Conservation (phyloP, 1,284 basidiomycete species). For the Puccinia sorghi region DNA sequence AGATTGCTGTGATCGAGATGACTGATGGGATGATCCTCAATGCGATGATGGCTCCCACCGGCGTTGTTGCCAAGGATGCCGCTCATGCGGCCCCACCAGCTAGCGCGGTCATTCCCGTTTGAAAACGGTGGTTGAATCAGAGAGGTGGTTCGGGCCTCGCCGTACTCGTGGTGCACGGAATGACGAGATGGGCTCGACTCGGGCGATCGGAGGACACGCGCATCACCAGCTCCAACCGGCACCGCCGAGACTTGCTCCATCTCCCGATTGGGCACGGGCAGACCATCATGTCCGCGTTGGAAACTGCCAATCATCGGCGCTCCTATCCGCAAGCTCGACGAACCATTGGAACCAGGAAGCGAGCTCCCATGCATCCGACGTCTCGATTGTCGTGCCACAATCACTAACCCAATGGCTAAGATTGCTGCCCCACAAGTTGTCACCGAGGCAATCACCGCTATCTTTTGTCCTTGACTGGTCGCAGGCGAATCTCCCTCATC, state of each 20-base stretch:
- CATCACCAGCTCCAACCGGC: not conserved
- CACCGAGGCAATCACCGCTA: constrained; percentile 41
- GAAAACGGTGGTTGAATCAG: not conserved
- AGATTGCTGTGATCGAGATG: not conserved
- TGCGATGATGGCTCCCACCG: not conserved
- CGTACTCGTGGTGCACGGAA: constrained; percentile 27
- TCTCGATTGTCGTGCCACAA: constrained; percentile 18
- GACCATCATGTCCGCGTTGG: constrained; percentile 8
- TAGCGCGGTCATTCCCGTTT: not conserved
- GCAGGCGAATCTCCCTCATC: constrained; percentile 10
- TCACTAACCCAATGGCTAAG: constrained; percentile 27
- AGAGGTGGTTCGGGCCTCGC: constrained; percentile 27
- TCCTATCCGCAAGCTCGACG: constrained; percentile 5
- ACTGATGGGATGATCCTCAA: not conserved
- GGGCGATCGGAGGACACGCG: not conserved
- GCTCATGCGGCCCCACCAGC: constrained; percentile 25
- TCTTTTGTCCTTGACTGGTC: constrained; percentile 23
- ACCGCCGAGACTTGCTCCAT: not conserved
- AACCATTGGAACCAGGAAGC: not conserved
- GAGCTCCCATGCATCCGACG: not conserved
- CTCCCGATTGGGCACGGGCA: not conserved
- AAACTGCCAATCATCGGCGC: constrained; percentile 27
- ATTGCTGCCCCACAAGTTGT: constrained; percentile 36
- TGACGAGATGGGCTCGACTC: not conserved
- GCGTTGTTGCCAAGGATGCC: not conserved